These are phyloP conservation scores for Macrophomina phaseolina DNA, from an alignment of 2,329 filamentous ascomycete species.

Conservation along the genomic window DNA sequence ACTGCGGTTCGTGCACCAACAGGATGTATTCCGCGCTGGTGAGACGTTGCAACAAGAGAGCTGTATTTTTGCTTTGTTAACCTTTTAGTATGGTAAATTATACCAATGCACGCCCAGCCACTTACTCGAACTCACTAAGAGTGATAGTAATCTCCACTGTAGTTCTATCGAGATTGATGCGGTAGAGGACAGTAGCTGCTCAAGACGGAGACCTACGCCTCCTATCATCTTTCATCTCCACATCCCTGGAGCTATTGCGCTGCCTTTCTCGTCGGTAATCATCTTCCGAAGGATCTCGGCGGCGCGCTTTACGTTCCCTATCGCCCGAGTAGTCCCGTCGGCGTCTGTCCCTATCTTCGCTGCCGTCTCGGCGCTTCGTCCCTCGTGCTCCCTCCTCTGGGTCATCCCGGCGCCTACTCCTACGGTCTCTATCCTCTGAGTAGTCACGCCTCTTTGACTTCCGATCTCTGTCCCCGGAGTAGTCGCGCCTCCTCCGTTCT, in stretches of 20 bases:
- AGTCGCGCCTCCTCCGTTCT: conserved; percentile 10
- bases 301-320: not conserved
- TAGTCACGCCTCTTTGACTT: not conserved
- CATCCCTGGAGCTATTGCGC: not conserved
- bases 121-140: not conserved
- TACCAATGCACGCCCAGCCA: too few relatives aligned
- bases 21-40: too few relatives aligned
- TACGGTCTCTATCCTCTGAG: not conserved
- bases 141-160: too few relatives aligned
- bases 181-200: conserved; percentile 28
- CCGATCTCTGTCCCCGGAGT: not conserved
- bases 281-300: not conserved
- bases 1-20: too few relatives aligned
- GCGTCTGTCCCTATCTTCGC: not conserved
- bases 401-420: not conserved
- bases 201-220: conserved; percentile 6
- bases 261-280: not conserved
- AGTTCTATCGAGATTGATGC: not conserved
- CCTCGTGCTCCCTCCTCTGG: not conserved
- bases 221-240: conserved; percentile 3
- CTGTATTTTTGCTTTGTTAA: too few relatives aligned
- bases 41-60: too few relatives aligned
- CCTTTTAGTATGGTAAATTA: too few relatives aligned
- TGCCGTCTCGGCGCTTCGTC: not conserved
- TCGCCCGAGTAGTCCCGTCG: conserved; percentile 4